Evolutionary conservation across 2,329 filamentous ascomycete species (phyloP).

Genomic region (Scedosporium apiospermum): DNA sequence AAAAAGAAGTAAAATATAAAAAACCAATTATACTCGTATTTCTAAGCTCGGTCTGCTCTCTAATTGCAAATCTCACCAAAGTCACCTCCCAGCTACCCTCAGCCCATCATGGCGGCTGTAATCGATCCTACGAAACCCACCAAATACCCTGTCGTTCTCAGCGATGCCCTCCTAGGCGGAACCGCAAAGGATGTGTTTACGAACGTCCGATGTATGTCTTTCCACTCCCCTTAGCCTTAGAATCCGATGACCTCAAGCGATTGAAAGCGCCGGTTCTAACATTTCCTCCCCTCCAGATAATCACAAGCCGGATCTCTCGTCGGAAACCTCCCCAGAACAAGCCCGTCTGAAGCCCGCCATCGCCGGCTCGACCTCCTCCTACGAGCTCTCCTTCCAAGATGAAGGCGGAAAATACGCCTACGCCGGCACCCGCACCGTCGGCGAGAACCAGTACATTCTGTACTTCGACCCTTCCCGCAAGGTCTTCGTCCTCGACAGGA

Average conservation of each 20-base stretch:
- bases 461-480: constrained; percentile 68
- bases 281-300: constrained; percentile 39
- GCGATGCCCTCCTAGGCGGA: constrained; percentile 50
- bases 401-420: constrained; percentile 50
- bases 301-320: constrained; percentile 46
- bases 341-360: constrained; percentile 43
- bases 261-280: constrained; percentile 2
- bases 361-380: constrained; percentile 39
- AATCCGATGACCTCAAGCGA: neutral
- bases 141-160: constrained; percentile 55
- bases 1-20: no score
- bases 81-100: neutral
- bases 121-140: constrained; percentile 52
- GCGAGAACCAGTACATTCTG: constrained; percentile 53
- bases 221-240: neutral
- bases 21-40: no score
- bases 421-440: constrained; percentile 47
- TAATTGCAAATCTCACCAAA: no score
- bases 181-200: constrained; percentile 49
- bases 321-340: constrained; percentile 35
- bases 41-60: no score
- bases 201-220: constrained; percentile 45
- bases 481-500: constrained; percentile 70
- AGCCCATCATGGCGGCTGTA: constrained; percentile 12
- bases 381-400: constrained; percentile 46